Percentiles rank a stretch among this genome's conserved stretches.
Conservation (phyloP, 768 basidiomycete genomes). For the Strobilomyces confusus region DNA sequence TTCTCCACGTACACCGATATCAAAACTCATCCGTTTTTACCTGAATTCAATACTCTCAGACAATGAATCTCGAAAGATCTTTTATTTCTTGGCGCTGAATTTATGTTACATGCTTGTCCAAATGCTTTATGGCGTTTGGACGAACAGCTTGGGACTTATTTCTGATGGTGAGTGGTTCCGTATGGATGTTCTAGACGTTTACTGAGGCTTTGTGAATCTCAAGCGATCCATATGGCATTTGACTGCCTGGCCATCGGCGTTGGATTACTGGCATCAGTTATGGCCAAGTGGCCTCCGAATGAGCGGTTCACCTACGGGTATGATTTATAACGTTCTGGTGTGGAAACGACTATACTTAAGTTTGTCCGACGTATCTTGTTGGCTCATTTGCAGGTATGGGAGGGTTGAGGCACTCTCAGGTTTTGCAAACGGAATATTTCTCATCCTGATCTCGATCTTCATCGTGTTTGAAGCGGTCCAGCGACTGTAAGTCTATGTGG, state of each 20-base stretch:
- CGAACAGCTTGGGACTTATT: constrained; percentile 93
- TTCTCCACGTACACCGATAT: constrained; percentile 48
- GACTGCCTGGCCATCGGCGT: constrained; percentile 98
- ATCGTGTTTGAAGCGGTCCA: constrained; percentile 98
- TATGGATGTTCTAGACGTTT: not conserved
- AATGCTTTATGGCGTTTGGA: constrained; percentile 96
- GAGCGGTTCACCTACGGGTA: constrained; percentile 94
- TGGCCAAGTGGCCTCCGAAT: constrained; percentile 97
- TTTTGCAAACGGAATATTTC: constrained; percentile 95
- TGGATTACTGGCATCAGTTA: constrained; percentile 92
- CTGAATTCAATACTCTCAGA: constrained; percentile 89
- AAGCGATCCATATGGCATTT: constrained; percentile 99
- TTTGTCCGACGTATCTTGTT: not conserved
- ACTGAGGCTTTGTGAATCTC: constrained; percentile 1
- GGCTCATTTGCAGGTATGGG: constrained; percentile 67
- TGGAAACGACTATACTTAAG: not conserved
- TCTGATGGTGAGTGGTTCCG: constrained; percentile 74
- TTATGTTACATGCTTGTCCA: constrained; percentile 96
- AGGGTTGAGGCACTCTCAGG: constrained; percentile 97
- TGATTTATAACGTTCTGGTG: constrained; percentile 19
- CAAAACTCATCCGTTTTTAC: constrained; percentile 60
- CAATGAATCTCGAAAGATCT: constrained; percentile 90
- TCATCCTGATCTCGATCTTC: constrained; percentile 92
- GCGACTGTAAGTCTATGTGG: constrained; percentile 56
- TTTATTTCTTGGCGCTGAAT: constrained; percentile 94